A percentile compares a stretch with the other conserved stretches of the same genome.
phyloP scores from a whole-genome alignment of 116 monocot species.

The Iris pallida region DNA sequence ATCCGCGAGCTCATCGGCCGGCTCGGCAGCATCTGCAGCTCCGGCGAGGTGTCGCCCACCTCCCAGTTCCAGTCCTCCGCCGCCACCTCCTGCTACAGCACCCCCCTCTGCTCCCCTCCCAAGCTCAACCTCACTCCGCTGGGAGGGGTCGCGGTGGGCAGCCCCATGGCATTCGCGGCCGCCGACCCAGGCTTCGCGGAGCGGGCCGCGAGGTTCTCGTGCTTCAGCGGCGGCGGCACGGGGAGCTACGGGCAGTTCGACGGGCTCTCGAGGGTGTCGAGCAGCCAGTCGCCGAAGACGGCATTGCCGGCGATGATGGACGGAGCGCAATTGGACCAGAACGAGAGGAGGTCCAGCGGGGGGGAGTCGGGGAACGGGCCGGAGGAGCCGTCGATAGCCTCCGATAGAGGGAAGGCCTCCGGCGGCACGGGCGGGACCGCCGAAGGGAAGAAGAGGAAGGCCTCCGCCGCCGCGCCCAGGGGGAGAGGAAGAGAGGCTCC shows the following conservation, averaged over 20 bases:
- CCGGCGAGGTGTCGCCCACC: neutral
- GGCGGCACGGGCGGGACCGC: conserved; percentile 9
- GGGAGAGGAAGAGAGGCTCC: conserved; percentile 34
- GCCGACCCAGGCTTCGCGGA: conserved; percentile 22
- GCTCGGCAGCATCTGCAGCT: conserved; percentile 39
- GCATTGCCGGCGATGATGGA: no score
- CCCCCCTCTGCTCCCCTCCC: conserved; percentile 43
- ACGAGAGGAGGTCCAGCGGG: no score
- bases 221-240: conserved; percentile 9
- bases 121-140: conserved; percentile 2
- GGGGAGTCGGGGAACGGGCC: conserved; percentile 5
- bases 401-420: conserved; percentile 12
- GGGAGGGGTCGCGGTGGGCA: no score
- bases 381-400: conserved; percentile 41
- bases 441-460: conserved; percentile 52
- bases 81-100: conserved; percentile 30
- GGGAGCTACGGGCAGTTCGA: conserved; percentile 5
- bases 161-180: neutral
- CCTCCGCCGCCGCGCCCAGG: conserved; percentile 16
- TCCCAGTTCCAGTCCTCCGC: conserved; percentile 6
- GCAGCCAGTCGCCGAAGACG: conserved; percentile 31
- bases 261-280: conserved; percentile 27
- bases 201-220: conserved; percentile 19
- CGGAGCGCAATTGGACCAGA: no score
- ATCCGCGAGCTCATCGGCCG: conserved; percentile 39